Evolutionary conservation across 2,329 filamentous ascomycete genomes (phyloP).

Genomic region (Decorospora gaudefroyi): DNA sequence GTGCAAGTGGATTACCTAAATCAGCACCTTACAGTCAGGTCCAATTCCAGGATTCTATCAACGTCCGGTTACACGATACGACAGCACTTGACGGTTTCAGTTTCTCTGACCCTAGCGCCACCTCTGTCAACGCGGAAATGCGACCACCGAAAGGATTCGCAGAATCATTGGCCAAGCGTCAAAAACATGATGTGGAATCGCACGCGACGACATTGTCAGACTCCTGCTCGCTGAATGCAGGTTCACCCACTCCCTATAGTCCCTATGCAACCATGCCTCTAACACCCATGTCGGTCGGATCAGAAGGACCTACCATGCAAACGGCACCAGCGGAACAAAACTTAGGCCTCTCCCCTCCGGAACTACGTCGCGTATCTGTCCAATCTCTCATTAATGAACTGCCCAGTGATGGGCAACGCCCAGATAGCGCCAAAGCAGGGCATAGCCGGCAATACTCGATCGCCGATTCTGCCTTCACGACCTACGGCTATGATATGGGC

Average conservation of each 20-base stretch:
- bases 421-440: conserved; percentile 49
- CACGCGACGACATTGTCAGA: conserved; percentile 33
- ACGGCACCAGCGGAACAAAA: conserved; percentile 25
- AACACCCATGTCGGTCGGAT: conserved; percentile 50
- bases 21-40: conserved; percentile 20
- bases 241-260: conserved; percentile 49
- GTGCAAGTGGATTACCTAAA: conserved; percentile 6
- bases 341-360: conserved; percentile 45
- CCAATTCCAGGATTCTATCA: conserved; percentile 30
- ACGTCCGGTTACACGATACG: conserved; percentile 31
- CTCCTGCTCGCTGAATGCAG: conserved; percentile 47
- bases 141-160: conserved; percentile 29
- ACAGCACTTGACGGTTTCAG: conserved; percentile 18
- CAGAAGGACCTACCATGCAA: conserved; percentile 37
- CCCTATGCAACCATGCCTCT: conserved; percentile 52
- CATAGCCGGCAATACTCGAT: conserved; percentile 45
- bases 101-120: conserved; percentile 19
- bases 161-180: conserved; percentile 28
- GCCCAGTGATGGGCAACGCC: conserved; percentile 20
- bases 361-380: conserved; percentile 63
- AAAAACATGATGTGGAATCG: conserved; percentile 34
- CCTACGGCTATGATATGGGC: conserved; percentile 74
- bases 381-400: conserved; percentile 60
- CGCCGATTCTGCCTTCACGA: conserved; percentile 46
- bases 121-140: conserved; percentile 31